Evolutionary conservation across 2,329 filamentous ascomycete genomes (phyloP), one percentile per base, ranked within the genome.

Genomic region (Colletotrichum euphorbiae): DNA sequence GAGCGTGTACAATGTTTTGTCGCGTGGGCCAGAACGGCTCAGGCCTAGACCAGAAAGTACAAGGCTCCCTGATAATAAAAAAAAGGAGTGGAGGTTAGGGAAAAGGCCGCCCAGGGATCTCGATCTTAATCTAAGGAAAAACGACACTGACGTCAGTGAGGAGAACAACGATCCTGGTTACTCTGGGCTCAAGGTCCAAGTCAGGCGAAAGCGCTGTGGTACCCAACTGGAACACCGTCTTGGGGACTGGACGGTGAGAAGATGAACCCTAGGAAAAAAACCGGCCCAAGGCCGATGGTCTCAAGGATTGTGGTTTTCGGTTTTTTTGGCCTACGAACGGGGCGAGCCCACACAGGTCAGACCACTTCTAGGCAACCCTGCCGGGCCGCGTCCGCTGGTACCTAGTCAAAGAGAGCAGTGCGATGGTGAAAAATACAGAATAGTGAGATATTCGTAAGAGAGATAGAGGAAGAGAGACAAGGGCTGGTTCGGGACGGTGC

Each of bases 81-180:
- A 21, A 33, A 17, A 24, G 28, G 52, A 52, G 11, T 17, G n/a
- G 38, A 42, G 28, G 28, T 6, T 28, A 28, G 40, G 52, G 21
- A 58, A 67, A 40, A 42, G 2, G 40, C 17, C 45, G 52, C 46
- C 61, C 45, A 54, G 40, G 33, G 46, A 59, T 68, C 60, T 52
- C 33, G 65, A 46, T 28, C 31, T 52, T 36, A 57, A 65, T 48
- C 21, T 46, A 52, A 46, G 52, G 15, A 46, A 61, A 65, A 68
- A 43, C 50, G 65, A 65, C 52, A 58, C 65, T 68, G 65, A 68
- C 65, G 65, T 68, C 65, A 68, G 65, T 64, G 65, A 65, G 65
- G 65, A 68, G 60, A 65, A 64, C 38, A 68, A 54, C 60, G 60
- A 68, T 68, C 65, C 65, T 54, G 60, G 65, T 64, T 33, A 40